Base-by-base conservation (phyloP, 345 rosid species). In the Gossypium raimondii region DNA sequence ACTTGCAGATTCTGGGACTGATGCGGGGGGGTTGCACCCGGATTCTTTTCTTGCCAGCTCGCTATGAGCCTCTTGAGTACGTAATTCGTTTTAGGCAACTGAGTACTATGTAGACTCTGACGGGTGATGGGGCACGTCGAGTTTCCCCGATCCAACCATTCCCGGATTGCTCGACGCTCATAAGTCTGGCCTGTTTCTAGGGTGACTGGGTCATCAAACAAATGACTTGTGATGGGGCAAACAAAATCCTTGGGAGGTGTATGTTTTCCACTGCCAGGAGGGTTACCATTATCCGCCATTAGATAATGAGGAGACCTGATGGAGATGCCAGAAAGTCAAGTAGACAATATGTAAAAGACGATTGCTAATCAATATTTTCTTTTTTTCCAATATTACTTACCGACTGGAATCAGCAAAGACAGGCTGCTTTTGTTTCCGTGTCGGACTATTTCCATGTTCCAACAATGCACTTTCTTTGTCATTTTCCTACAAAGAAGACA, bases 111-210 rank as follows among this genome's bases (percentile, higher is more conserved):
- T 75, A 90, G 82, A 77, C 72, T 63, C 80, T 90, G 92, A 29
- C 94, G 87, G 2, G 94, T 90, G 66, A 90, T 90, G 0, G 94
- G 94, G 76, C 94, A 90, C 0, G 88, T 86, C 38, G 88, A 83
- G 81, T 85, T 88, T 41, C 94, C 94, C 71, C 92, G 76, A 45
- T 84, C 86, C 2, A 90, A 72, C 94, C 94, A 88, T 74, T 88
- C 94, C 74, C 84, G 85, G 18, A 88, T 88, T 4, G 94, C 92
- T 63, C 45, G 78, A 17, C 94, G 85, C 79, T 90, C 94, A 12
- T 90, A 90, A 0, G 94, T 90, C 88, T 90, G 94, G 2, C 94
- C 94, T 2, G 94, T 90, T 84, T 90, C 94, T 0, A 90, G 85
- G 66, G 94, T 90, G 63, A 88, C 94, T 0, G 94, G 94, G 71